Conservation (phyloP, 208 protist species). For the Wallacemonas sp. region DNA sequence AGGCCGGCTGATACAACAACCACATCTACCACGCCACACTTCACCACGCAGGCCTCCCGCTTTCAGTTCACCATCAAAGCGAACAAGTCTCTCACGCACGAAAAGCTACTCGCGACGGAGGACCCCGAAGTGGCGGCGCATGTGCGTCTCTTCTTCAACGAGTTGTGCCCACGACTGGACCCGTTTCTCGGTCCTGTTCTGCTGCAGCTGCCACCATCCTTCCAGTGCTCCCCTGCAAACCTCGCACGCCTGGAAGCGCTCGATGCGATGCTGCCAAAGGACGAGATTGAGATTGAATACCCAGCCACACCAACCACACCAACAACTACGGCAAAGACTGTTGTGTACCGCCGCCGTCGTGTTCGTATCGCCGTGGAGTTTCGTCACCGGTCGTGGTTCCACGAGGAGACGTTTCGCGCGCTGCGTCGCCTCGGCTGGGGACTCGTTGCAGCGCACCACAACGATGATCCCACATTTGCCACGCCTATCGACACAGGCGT, state of each 20-base stretch:
- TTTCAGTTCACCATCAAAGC: conserved; percentile 81
- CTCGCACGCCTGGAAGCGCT: conserved; percentile 44
- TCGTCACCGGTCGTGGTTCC: conserved; percentile 59
- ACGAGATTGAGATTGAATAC: conserved; percentile 17
- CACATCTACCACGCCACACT: not conserved
- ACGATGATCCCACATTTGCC: conserved; percentile 48
- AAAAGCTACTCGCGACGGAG: conserved; percentile 49
- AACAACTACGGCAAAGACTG: too few relatives aligned
- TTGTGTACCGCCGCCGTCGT: conserved; percentile 14
- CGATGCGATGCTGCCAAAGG: conserved; percentile 34
- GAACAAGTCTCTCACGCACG: conserved; percentile 77
- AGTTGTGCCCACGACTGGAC: conserved; percentile 41
- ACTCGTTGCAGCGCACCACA: conserved; percentile 66
- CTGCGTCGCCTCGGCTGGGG: conserved; percentile 58
- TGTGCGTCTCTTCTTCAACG: conserved; percentile 49
- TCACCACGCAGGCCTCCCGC: not conserved
- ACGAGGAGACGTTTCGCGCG: conserved; percentile 47
- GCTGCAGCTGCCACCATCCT: conserved; percentile 70
- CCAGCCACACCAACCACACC: too few relatives aligned
- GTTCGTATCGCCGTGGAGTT: conserved; percentile 80
- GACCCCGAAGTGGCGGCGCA: conserved; percentile 42
- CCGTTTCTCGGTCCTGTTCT: conserved; percentile 64
- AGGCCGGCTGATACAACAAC: too few relatives aligned
- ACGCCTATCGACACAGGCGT: conserved; percentile 59
- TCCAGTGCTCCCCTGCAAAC: conserved; percentile 39